Evolutionary conservation across 176 grass and related monocot species (phyloP).

Genomic region (Juncus effusus): DNA sequence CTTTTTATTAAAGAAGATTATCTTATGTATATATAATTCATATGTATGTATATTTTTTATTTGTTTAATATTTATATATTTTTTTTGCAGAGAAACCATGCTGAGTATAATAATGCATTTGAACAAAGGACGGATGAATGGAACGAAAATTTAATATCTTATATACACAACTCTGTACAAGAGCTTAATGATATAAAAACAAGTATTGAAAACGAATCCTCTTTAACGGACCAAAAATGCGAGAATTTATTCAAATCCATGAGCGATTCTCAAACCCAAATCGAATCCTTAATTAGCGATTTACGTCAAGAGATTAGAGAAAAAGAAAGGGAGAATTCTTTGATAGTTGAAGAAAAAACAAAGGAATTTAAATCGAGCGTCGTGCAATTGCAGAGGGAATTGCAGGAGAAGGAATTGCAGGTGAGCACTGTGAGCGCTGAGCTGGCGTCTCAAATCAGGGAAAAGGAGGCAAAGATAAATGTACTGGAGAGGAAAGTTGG

Average conservation of each 20-base stretch:
- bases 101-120: conserved; percentile 33
- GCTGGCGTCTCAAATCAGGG: conserved; percentile 80
- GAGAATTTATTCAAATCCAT: conserved; percentile 52
- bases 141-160: conserved; percentile 50
- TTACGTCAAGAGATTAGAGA: conserved; percentile 48
- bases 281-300: conserved; percentile 51
- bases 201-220: conserved; percentile 62
- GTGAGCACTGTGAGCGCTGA: conserved; percentile 69
- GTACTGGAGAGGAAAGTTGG: conserved; percentile 71
- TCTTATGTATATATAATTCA: too few species aligned
- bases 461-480: conserved; percentile 48
- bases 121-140: conserved; percentile 41
- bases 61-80: conserved; percentile 29
- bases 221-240: conserved; percentile 64
- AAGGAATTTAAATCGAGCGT: conserved; percentile 72
- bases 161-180: conserved; percentile 60
- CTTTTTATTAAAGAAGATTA: not conserved
- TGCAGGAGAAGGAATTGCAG: conserved; percentile 76
- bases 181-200: conserved; percentile 64
- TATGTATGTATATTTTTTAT: conserved; percentile 5
- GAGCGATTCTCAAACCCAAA: conserved; percentile 42
- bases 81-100: conserved; percentile 48
- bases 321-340: conserved; percentile 59
- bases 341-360: conserved; percentile 45
- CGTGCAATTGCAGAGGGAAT: conserved; percentile 72